phyloP scores from a whole-genome alignment of 495 filamentous ascomycete species.

The Xylaria bambusicola region DNA sequence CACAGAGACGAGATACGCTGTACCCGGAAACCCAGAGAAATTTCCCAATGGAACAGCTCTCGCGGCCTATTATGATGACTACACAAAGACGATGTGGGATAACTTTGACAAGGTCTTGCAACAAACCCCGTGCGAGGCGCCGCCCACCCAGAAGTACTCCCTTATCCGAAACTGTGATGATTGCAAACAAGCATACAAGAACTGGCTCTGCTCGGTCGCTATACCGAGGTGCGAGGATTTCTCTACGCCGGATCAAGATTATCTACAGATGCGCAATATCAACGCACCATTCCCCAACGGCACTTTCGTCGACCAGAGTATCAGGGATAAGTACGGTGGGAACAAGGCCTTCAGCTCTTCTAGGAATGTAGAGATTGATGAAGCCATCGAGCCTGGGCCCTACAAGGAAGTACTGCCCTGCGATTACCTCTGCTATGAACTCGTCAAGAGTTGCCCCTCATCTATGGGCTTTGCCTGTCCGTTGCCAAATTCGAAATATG shows the following conservation, averaged over 20 bases:
- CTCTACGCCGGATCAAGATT: slow-evolving; percentile 48
- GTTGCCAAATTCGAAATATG: slow-evolving; percentile 40
- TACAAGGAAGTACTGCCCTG: slow-evolving; percentile 94
- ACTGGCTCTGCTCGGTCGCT: slow-evolving; percentile 90
- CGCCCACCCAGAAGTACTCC: slow-evolving; percentile 68
- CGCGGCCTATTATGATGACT: slow-evolving; percentile 67
- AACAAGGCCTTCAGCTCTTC: slow-evolving; percentile 50
- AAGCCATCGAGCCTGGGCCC: slow-evolving; percentile 72
- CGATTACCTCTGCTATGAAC: slow-evolving; percentile 75
- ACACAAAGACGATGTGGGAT: slow-evolving; percentile 60
- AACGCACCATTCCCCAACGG: slow-evolving; percentile 69
- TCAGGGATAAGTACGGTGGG: slow-evolving; percentile 25
- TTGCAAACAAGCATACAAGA: slow-evolving; percentile 80
- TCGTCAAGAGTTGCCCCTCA: slow-evolving; percentile 85
- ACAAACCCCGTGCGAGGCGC: slow-evolving; percentile 82
- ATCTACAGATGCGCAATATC: slow-evolving; percentile 69
- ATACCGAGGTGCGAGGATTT: slow-evolving; percentile 92
- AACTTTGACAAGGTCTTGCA: slow-evolving; percentile 80
- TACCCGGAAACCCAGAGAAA: slow-evolving; percentile 72
- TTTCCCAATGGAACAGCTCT: slow-evolving; percentile 53
- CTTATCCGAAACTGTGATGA: slow-evolving; percentile 72
- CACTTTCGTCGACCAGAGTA: slow-evolving; percentile 42
- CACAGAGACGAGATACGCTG: slow-evolving; percentile 82
- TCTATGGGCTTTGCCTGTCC: slow-evolving; percentile 79
- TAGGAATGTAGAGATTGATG: slow-evolving; percentile 73